Percentiles rank a stretch among this genome's conserved stretches.
phyloP scores from a whole-genome alignment of 768 basidiomycete genomes.

The Termitomyces titanicus region DNA sequence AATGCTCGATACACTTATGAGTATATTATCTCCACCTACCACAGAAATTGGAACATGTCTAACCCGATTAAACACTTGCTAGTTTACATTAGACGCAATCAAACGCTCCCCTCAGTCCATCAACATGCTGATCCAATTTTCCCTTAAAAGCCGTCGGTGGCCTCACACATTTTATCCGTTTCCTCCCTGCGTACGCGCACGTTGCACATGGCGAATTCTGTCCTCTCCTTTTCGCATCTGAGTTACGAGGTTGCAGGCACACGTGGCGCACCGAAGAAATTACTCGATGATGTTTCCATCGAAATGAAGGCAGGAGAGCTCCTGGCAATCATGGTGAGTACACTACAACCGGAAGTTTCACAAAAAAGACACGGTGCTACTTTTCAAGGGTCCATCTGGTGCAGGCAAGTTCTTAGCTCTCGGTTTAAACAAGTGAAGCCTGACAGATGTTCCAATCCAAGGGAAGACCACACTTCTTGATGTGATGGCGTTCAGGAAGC shows the following conservation, averaged over 20 bases:
- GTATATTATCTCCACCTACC: too few species aligned
- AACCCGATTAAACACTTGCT: background rate
- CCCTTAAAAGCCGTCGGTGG: background rate
- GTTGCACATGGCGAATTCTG: slow-evolving; percentile 13
- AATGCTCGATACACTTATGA: too few species aligned
- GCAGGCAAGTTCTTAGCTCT: slow-evolving; percentile 26
- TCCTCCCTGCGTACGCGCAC: background rate
- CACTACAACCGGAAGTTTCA: background rate
- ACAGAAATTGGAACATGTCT: background rate
- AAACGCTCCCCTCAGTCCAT: background rate
- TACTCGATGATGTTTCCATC: slow-evolving; percentile 39
- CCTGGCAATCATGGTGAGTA: slow-evolving; percentile 38
- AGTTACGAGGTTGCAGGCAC: slow-evolving; percentile 27
- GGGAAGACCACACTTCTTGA: slow-evolving; percentile 45
- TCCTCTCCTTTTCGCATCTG: slow-evolving; percentile 30
- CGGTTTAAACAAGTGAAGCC: slow-evolving; percentile 9
- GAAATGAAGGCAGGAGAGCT: slow-evolving; percentile 35
- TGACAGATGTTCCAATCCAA: slow-evolving; percentile 4
- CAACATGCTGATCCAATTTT: background rate
- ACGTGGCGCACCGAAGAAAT: slow-evolving; percentile 21
- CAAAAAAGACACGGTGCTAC: background rate
- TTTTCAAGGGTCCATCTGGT: slow-evolving; percentile 38
- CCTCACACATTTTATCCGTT: background rate
- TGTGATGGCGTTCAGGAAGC: slow-evolving; percentile 40
- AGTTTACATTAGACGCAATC: too few species aligned